Percentiles rank a stretch among this genome's conserved stretches.
These are phyloP conservation scores for Microdochium bolleyi DNA, from an alignment of 2,329 filamentous ascomycete species.

Conservation along the genomic window DNA sequence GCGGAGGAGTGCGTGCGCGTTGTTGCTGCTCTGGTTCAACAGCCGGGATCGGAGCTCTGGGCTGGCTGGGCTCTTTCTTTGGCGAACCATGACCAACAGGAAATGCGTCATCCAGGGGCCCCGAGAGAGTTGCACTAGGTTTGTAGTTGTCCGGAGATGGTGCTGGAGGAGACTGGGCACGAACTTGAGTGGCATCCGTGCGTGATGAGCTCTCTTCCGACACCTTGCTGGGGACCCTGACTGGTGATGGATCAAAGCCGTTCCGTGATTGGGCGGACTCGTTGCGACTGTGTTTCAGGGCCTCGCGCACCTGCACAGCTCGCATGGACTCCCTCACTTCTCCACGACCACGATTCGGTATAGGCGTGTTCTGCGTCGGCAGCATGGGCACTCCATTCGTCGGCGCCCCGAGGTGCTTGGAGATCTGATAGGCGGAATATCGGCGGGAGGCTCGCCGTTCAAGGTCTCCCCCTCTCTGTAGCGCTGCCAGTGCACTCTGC, in stretches of 20 bases:
- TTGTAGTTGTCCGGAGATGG: constrained; percentile 59
- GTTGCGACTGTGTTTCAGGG: constrained; percentile 39
- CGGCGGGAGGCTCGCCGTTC: constrained; percentile 86
- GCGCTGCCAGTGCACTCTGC: constrained; percentile 80
- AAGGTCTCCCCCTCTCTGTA: constrained; percentile 86
- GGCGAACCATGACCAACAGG: constrained; percentile 23
- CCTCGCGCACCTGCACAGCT: constrained; percentile 48
- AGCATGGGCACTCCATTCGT: constrained; percentile 80
- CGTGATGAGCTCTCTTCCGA: constrained; percentile 46
- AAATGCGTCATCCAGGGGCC: constrained; percentile 44
- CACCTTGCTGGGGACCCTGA: constrained; percentile 50
- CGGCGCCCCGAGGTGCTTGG: constrained; percentile 79
- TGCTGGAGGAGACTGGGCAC: constrained; percentile 33
- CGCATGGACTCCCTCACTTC: constrained; percentile 81
- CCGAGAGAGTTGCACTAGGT: constrained; percentile 51
- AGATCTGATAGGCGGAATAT: constrained; percentile 95
- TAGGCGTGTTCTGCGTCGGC: constrained; percentile 71
- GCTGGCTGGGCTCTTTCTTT: constrained; percentile 14
- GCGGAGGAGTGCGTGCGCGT: constrained; percentile 27
- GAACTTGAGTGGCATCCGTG: constrained; percentile 15
- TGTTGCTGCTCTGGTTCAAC: constrained; percentile 10
- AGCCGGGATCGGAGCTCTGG: constrained; percentile 1
- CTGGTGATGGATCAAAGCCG: constrained; percentile 51
- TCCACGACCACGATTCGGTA: constrained; percentile 73
- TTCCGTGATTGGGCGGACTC: constrained; percentile 34